phyloP scores from a whole-genome alignment of 2,329 filamentous ascomycete species.

The Diaporthe capsici region DNA sequence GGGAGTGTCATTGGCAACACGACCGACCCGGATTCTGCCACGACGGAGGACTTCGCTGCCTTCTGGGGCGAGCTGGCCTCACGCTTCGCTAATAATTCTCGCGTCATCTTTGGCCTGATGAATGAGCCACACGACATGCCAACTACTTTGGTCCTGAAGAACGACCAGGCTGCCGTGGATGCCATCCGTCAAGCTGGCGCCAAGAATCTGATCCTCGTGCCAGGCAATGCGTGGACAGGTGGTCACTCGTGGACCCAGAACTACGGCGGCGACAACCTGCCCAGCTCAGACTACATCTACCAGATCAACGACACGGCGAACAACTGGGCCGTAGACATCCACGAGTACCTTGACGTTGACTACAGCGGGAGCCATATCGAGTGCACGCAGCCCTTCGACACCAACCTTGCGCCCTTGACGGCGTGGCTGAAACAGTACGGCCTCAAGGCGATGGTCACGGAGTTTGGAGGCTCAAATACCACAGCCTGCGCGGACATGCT shows the following conservation, averaged over 20 bases:
- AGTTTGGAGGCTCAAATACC: constrained; percentile 63
- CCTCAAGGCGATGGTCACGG: constrained; percentile 64
- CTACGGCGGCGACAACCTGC: constrained; percentile 53
- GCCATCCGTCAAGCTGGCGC: constrained; percentile 60
- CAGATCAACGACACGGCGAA: constrained; percentile 60
- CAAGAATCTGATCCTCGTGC: constrained; percentile 62
- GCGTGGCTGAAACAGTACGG: constrained; percentile 60
- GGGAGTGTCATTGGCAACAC: constrained; percentile 65
- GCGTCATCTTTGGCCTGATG: constrained; percentile 66
- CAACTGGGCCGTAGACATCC: constrained; percentile 65
- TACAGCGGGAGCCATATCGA: constrained; percentile 59
- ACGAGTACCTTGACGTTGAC: constrained; percentile 66
- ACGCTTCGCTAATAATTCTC: constrained; percentile 60
- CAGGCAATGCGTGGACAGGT: constrained; percentile 64
- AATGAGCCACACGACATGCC: constrained; percentile 66
- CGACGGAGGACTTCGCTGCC: constrained; percentile 60
- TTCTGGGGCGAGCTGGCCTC: constrained; percentile 65
- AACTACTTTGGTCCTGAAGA: constrained; percentile 58
- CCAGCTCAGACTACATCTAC: constrained; percentile 55
- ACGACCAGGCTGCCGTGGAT: constrained; percentile 62
- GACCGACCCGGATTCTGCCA: constrained; percentile 59
- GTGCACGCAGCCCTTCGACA: constrained; percentile 56
- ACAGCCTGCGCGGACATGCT: constrained; percentile 58
- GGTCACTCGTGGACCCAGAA: constrained; percentile 61
- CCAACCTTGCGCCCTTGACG: constrained; percentile 58